Base-by-base conservation (phyloP, 140 eudicot species). In the Flaveria floridana region DNA sequence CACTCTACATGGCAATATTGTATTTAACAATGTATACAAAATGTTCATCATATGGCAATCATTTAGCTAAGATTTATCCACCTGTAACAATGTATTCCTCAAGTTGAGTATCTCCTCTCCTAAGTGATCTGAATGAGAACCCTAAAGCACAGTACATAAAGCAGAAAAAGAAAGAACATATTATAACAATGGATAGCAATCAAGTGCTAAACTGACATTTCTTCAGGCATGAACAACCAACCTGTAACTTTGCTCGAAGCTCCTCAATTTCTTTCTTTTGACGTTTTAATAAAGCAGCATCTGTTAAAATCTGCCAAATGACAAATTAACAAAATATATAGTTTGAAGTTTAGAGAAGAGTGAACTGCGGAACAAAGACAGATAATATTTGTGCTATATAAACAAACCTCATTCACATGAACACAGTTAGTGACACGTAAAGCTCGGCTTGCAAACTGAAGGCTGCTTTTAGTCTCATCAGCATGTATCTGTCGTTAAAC, bases 381-480 rank as follows among this genome's bases (percentile, higher is more conserved):
- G 44, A 64, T 65, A 56, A 42, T 15, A 67, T 20, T 37, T 65
- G 51, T 57, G 46, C 51, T 76, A 64, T 76, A 64, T 56, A 42
- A 37, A 71, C 77, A 48, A 66, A 88, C 95, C 95, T 88, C 95
- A 30, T 88, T 88, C 78, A 88, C 95, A 68, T 76, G 95, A 79
- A 88, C 99, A 79, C 96, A 89, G 80, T 95, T 95, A 62, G 99
- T 95, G 48, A 95, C 99, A 61, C 95, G 96, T 82, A 95, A 86
- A 79, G 99, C 99, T 81, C 99, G 78, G 81, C 97, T 95, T 48
- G 99, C 97, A 87, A 95, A 95, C 84, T 85, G 92, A 73, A 95
- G 99, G 79, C 96, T 95, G 77, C 99, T 91, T 89, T 95, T 95
- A 39, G 99, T 95, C 89, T 95, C 99, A 80, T 95, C 99, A 71